A percentile compares a stretch with the other conserved stretches of the same genome.
These are phyloP conservation scores for Phalaenopsis equestris DNA, from an alignment of 106 monocot genomes.

Conservation along the genomic window DNA sequence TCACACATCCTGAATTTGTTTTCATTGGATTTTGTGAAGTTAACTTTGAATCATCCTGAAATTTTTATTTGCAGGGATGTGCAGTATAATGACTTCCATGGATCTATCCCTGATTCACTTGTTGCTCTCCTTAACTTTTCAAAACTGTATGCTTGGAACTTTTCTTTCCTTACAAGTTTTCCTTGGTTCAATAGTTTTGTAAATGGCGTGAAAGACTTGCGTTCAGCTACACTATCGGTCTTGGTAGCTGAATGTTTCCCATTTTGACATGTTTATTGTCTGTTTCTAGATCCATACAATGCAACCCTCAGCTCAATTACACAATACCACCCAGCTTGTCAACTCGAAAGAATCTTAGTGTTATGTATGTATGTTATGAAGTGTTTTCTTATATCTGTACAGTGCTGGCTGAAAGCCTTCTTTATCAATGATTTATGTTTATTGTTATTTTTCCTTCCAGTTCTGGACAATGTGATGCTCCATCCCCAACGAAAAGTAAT, in stretches of 20 bases:
- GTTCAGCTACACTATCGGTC: too few relatives aligned
- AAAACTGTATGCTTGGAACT: conserved; percentile 24
- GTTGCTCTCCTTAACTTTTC: conserved; percentile 20
- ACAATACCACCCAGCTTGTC: conserved; percentile 22
- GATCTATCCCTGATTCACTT: conserved; percentile 34
- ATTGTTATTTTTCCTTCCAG: conserved; percentile 10
- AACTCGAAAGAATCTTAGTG: conserved; percentile 11
- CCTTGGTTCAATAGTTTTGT: background rate
- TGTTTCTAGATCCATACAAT: conserved; percentile 27
- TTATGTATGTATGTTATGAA: conserved; percentile 21
- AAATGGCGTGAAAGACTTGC: background rate
- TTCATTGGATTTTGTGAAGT: background rate
- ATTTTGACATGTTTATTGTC: background rate
- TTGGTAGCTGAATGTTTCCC: background rate
- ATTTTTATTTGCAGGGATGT: conserved; percentile 22
- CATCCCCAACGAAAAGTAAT: background rate
- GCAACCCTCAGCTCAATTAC: conserved; percentile 31
- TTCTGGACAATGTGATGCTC: conserved; percentile 21
- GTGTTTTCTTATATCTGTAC: background rate
- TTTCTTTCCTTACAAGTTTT: background rate
- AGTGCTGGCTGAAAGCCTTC: background rate
- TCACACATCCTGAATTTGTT: background rate
- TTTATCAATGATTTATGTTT: conserved; percentile 5
- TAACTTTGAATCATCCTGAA: background rate
- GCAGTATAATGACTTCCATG: conserved; percentile 32